phyloP scores from a whole-genome alignment of 192 early-diverging fungal genomes.

The Umbelopsis sp. region DNA sequence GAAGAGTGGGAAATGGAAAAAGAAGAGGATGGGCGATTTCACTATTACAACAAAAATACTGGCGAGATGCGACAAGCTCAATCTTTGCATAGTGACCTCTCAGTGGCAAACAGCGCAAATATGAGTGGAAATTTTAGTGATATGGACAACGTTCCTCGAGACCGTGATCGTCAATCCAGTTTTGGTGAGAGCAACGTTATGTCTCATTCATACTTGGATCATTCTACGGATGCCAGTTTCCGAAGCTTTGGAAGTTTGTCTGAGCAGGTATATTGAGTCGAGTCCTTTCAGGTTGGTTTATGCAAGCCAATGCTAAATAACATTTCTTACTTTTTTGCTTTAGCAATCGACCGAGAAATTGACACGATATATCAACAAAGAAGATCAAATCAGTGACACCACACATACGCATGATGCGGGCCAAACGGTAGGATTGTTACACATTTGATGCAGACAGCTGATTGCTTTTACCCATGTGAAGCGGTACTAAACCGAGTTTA shows the following conservation, averaged over 20 bases:
- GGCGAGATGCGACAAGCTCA: constrained; percentile 30
- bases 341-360: neutral
- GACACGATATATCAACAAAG: neutral
- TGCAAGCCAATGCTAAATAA: neutral
- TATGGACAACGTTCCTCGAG: neutral
- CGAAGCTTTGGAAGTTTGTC: neutral
- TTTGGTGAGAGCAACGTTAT: neutral
- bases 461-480: neutral
- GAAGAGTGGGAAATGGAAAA: constrained; percentile 28
- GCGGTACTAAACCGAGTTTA: neutral
- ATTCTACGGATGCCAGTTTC: neutral
- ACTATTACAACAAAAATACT: constrained; percentile 29
- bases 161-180: constrained; percentile 10
- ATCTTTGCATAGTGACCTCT: neutral
- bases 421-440: constrained; percentile 3
- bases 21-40: constrained; percentile 29
- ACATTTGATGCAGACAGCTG: neutral
- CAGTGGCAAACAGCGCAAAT: neutral
- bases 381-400: neutral
- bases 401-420: constrained; percentile 4
- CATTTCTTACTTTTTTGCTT: neutral
- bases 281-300: neutral
- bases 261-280: neutral
- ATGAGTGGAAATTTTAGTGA: neutral
- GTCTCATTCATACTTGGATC: neutral